phyloP scores from a whole-genome alignment of 352 stramenopile genomes.

The Pythium aristosporum region DNA sequence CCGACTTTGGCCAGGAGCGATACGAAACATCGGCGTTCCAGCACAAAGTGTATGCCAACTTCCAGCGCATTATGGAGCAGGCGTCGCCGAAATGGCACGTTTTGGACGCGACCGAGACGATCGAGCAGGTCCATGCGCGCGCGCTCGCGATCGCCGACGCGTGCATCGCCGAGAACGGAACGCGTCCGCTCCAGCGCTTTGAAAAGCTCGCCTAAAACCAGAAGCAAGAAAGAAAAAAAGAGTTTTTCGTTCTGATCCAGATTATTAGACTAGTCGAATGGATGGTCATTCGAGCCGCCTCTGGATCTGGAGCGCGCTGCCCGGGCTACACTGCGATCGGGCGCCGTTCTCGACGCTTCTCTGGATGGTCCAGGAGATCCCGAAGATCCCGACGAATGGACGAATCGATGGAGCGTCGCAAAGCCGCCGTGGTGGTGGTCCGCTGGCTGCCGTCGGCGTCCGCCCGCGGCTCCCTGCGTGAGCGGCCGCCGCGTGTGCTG shows the following conservation, averaged over 20 bases:
- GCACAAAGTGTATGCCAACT: conserved; percentile 80
- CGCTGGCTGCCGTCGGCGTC: conserved; percentile 27
- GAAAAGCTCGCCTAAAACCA: conserved; percentile 16
- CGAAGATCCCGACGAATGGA: conserved; percentile 32
- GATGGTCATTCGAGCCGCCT: not conserved
- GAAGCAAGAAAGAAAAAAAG: not conserved
- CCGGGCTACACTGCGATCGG: not conserved
- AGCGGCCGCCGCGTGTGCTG: conserved; percentile 18
- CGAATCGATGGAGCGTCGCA: conserved; percentile 68
- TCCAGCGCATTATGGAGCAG: conserved; percentile 56
- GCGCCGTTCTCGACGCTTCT: conserved; percentile 16
- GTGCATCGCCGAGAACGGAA: conserved; percentile 37
- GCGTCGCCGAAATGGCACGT: conserved; percentile 65
- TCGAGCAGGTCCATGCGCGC: conserved; percentile 67
- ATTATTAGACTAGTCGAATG: conserved; percentile 20
- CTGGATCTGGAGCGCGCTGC: not conserved
- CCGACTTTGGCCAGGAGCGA: conserved; percentile 92
- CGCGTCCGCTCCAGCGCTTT: conserved; percentile 41
- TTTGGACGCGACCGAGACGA: conserved; percentile 73
- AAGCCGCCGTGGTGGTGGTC: conserved; percentile 36
- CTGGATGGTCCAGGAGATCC: not conserved
- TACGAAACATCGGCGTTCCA: conserved; percentile 92
- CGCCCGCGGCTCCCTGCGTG: conserved; percentile 23
- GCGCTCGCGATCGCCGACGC: conserved; percentile 57
- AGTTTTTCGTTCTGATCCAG: not conserved